Evolutionary conservation across 331 rosid species (phyloP).

Genomic region (Quercus phellos): DNA sequence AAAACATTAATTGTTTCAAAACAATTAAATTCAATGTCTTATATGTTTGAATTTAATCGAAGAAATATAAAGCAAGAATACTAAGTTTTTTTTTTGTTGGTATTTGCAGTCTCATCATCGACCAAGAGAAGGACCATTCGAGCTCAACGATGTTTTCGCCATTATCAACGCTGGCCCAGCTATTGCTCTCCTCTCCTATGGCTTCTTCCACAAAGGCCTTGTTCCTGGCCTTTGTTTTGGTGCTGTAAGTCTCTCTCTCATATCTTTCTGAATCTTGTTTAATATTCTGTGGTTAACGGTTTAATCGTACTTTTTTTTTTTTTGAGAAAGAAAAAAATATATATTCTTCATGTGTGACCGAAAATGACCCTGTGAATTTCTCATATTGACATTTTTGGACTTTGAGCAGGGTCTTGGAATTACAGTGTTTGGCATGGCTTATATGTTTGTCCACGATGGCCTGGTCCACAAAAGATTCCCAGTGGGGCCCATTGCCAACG

Average conservation of each 20-base stretch:
- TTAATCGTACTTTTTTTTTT: slow-evolving; percentile 10
- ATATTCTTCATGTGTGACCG: slow-evolving; percentile 1
- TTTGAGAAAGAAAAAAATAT: too few species aligned
- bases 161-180: slow-evolving; percentile 88
- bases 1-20: too few species aligned
- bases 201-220: slow-evolving; percentile 86
- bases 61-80: not conserved
- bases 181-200: slow-evolving; percentile 81
- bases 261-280: slow-evolving; percentile 22
- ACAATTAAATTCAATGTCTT: too few species aligned
- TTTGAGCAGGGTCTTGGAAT: slow-evolving; percentile 83
- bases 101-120: slow-evolving; percentile 83
- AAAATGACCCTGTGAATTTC: not conserved
- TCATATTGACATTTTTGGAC: slow-evolving; percentile 9
- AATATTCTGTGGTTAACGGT: slow-evolving; percentile 17
- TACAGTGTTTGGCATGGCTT: slow-evolving; percentile 95
- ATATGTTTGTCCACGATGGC: slow-evolving; percentile 98
- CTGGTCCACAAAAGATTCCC: slow-evolving; percentile 93
- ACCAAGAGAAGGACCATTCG: slow-evolving; percentile 96
- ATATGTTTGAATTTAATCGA: too few species aligned
- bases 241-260: slow-evolving; percentile 50
- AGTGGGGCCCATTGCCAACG: slow-evolving; percentile 97
- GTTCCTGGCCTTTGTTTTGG: slow-evolving; percentile 96
- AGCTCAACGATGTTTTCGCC: slow-evolving; percentile 93
- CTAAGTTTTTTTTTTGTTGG: slow-evolving; percentile 1